Base-by-base conservation (phyloP, 2,329 filamentous ascomycete genomes). In the Cladosporium sp. region DNA sequence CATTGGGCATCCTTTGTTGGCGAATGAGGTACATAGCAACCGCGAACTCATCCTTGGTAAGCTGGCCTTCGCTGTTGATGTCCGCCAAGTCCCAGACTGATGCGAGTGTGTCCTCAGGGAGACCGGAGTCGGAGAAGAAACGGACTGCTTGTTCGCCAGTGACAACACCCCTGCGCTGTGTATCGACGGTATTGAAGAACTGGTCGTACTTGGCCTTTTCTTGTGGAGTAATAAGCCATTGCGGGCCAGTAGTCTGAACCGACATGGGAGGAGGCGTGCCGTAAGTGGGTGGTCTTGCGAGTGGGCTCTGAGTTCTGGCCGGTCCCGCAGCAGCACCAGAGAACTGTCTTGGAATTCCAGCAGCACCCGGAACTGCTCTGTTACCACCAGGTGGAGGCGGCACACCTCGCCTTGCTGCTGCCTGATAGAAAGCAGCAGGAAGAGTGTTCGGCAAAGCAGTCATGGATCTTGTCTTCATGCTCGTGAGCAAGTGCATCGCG, bases 21-120 rank as follows among this genome's bases (percentile, higher is more conserved):
- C 93, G 88, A 72, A 99, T 97, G 59, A 99, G 84, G 76, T 96
- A 96, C 93, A 99, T 97, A 62, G 95, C 94, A 56, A 99, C 93
- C 0, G 95, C 93, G 75, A 99, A 99, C 72, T 97, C 93, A 70
- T 99, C 95, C 71, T 87, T 88, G 56, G 86, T 93, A 65, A 99
- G 82, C 65, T 90, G 89, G 13, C 95, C 95, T 71, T 93, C 91
- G 8, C 92, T 95, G 74, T 92, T 92, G 78, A 97, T 92, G 78
- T 99, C 95, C 16, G 95, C 90, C 32, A 99, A 86, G 76, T 99
- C 95, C 95, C 95, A 99, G 69, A 99, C 96, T 72, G 96, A 91
- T 32, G 95, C 95, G 62, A 99, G 83, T 11, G 87, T 88, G 73
- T 97, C 94, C 75, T 98, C 94, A 0, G 92, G 87, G 16, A 99